phyloP scores from a whole-genome alignment of 257 asterid genomes.

The Osmanthus fragrans region DNA sequence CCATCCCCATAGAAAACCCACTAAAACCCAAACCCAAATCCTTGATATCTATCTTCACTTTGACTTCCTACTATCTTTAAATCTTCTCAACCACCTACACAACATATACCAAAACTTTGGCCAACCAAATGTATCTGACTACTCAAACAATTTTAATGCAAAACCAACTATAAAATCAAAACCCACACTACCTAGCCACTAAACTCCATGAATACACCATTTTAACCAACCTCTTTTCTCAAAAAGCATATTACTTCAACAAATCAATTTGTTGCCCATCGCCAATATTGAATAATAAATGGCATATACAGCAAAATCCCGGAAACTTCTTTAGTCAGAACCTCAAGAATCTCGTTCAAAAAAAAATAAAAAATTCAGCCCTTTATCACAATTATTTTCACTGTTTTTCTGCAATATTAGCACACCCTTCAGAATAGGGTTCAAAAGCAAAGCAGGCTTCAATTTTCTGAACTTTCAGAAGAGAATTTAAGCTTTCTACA shows the following conservation, averaged over 20 bases:
- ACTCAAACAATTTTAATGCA: slow-evolving; percentile 55
- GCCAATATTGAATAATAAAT: slow-evolving; percentile 53
- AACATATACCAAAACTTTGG: slow-evolving; percentile 44
- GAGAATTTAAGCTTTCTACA: slow-evolving; percentile 29
- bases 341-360: background rate
- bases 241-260: slow-evolving; percentile 40
- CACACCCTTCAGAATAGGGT: slow-evolving; percentile 3
- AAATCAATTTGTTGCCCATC: slow-evolving; percentile 56
- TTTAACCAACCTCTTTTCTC: slow-evolving; percentile 48
- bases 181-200: slow-evolving; percentile 56
- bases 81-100: slow-evolving; percentile 12
- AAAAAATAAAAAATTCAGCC: slow-evolving; percentile 26
- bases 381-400: background rate
- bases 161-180: slow-evolving; percentile 30
- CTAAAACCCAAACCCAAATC: slow-evolving; percentile 17
- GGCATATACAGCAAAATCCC: slow-evolving; percentile 43
- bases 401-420: background rate
- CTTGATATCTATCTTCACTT: slow-evolving; percentile 6
- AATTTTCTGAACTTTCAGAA: slow-evolving; percentile 10
- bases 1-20: slow-evolving; percentile 43
- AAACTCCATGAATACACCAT: slow-evolving; percentile 37
- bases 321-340: slow-evolving; percentile 28
- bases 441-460: slow-evolving; percentile 16
- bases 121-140: background rate
- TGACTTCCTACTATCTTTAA: slow-evolving; percentile 17